A percentile compares a stretch with the other conserved stretches of the same genome.
Conservation (phyloP, 805 yeast species). For the Kodamaea lidongshanica region DNA sequence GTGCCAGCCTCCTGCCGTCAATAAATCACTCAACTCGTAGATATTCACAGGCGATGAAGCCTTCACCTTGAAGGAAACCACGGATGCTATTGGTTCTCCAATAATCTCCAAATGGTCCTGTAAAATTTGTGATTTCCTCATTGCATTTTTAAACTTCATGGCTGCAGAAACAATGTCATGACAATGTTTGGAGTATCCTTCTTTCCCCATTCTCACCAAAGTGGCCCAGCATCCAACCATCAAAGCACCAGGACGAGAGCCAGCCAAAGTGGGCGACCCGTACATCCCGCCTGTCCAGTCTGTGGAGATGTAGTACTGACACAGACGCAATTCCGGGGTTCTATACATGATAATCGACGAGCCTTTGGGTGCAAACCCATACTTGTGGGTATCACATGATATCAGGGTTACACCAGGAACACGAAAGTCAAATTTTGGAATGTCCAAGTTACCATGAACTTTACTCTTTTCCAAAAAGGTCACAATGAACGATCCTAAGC, state of each 20-base stretch:
- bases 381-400: slow-evolving; percentile 98
- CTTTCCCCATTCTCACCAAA: slow-evolving; percentile 68
- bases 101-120: slow-evolving; percentile 55
- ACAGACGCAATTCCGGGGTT: slow-evolving; percentile 52
- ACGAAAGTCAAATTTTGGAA: slow-evolving; percentile 74
- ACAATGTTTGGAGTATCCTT: slow-evolving; percentile 72
- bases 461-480: slow-evolving; percentile 63
- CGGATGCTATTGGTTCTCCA: slow-evolving; percentile 84
- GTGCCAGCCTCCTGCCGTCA: slow-evolving; percentile 79
- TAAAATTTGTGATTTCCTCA: slow-evolving; percentile 39
- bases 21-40: slow-evolving; percentile 70
- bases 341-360: slow-evolving; percentile 91
- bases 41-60: slow-evolving; percentile 42
- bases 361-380: slow-evolving; percentile 98
- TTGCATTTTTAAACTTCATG: slow-evolving; percentile 44
- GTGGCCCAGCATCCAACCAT: slow-evolving; percentile 99
- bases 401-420: slow-evolving; percentile 90
- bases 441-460: slow-evolving; percentile 34
- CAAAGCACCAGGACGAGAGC: slow-evolving; percentile 94
- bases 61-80: slow-evolving; percentile 65
- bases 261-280: slow-evolving; percentile 95
- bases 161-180: slow-evolving; percentile 63
- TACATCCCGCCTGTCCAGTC: slow-evolving; percentile 95
- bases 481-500: slow-evolving; percentile 87
- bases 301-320: slow-evolving; percentile 77